phyloP scores from a whole-genome alignment of 768 basidiomycete species.

The Hebeloma cylindrosporum region DNA sequence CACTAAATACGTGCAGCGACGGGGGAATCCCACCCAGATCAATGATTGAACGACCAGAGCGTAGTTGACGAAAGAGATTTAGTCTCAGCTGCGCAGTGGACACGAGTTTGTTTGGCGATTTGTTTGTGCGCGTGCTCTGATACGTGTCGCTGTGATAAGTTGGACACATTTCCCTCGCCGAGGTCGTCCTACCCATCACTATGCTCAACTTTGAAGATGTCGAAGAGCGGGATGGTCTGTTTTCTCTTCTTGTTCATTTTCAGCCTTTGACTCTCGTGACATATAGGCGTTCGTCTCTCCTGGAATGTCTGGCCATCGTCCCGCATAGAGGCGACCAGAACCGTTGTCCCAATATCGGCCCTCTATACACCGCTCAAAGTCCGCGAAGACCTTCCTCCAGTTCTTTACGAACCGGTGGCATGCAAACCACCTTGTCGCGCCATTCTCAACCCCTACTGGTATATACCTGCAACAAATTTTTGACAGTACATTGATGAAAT shows the following conservation, averaged over 20 bases:
- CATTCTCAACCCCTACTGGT: conserved; percentile 98
- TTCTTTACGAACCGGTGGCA: conserved; percentile 96
- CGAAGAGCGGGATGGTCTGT: conserved; percentile 91
- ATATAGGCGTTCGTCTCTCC: conserved; percentile 84
- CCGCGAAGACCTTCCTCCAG: conserved; percentile 91
- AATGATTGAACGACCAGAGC: too few species aligned
- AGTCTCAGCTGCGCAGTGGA: too few species aligned
- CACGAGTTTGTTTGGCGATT: conserved; percentile 31
- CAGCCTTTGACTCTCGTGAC: not conserved
- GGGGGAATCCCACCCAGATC: too few species aligned
- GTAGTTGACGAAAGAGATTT: too few species aligned
- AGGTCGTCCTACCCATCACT: conserved; percentile 11
- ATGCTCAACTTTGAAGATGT: conserved; percentile 95
- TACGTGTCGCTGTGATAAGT: too few species aligned
- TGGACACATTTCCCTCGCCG: too few species aligned
- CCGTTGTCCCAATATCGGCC: conserved; percentile 97
- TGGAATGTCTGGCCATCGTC: conserved; percentile 99
- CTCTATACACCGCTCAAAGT: conserved; percentile 95
- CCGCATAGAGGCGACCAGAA: conserved; percentile 95
- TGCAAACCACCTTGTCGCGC: conserved; percentile 98
- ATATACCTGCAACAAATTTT: conserved; percentile 30
- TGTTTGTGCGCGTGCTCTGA: conserved; percentile 16
- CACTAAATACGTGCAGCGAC: too few species aligned
- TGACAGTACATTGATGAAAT: too few species aligned
- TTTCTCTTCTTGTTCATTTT: not conserved